Evolutionary conservation across 2,329 filamentous ascomycete genomes (phyloP).

Genomic region (Aspergillus sclerotialis): DNA sequence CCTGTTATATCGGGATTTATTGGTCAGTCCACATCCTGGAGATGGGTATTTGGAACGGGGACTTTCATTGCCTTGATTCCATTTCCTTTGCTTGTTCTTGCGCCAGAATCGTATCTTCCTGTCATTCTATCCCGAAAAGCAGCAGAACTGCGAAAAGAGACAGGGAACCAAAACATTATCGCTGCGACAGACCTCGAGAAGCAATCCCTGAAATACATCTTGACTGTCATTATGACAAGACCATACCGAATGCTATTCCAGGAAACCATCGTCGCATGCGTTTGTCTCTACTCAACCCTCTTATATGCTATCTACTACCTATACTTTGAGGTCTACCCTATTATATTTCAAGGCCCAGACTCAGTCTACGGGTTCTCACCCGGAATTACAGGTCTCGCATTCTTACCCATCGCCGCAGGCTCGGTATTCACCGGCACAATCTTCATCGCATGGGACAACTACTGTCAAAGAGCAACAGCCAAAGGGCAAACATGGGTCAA

Average conservation of each 20-base stretch:
- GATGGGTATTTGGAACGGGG: slow-evolving; percentile 48
- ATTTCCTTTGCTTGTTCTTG: slow-evolving; percentile 51
- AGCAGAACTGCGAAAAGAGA: slow-evolving; percentile 20
- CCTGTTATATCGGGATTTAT: slow-evolving; percentile 36
- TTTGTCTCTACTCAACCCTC: slow-evolving; percentile 62
- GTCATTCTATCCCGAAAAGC: slow-evolving; percentile 51
- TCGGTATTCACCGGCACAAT: slow-evolving; percentile 50
- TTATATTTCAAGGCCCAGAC: slow-evolving; percentile 52
- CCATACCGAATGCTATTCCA: slow-evolving; percentile 64
- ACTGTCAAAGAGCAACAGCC: slow-evolving; percentile 46
- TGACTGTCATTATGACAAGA: slow-evolving; percentile 59
- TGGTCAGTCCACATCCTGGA: slow-evolving; percentile 28
- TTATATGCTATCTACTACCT: slow-evolving; percentile 62
- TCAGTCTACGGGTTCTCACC: slow-evolving; percentile 21
- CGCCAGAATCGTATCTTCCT: slow-evolving; percentile 59
- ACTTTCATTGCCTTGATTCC: slow-evolving; percentile 56
- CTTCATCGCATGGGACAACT: slow-evolving; percentile 60
- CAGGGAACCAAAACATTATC: not conserved
- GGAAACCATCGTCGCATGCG: slow-evolving; percentile 64
- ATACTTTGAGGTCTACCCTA: slow-evolving; percentile 65
- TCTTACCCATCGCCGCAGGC: slow-evolving; percentile 48
- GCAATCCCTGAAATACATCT: slow-evolving; percentile 25
- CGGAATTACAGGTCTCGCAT: slow-evolving; percentile 22
- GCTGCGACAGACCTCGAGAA: slow-evolving; percentile 57
- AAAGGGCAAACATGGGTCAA: slow-evolving; percentile 46